phyloP scores from a whole-genome alignment of 768 basidiomycete genomes.

The Trametes meyenii region DNA sequence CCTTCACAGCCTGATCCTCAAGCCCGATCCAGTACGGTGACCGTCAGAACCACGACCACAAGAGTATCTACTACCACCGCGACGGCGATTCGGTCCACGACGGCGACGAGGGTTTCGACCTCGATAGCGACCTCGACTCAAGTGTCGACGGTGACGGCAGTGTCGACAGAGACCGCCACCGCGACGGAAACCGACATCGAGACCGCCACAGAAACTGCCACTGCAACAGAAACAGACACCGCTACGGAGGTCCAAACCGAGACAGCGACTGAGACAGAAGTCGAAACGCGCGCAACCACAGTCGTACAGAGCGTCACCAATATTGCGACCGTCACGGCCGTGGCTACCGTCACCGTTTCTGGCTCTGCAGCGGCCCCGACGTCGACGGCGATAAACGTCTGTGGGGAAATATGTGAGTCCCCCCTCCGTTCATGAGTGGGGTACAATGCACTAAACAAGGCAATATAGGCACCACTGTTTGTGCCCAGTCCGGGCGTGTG shows the following conservation, averaged over 20 bases:
- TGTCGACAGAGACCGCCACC: constrained; percentile 8
- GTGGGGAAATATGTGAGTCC: constrained; percentile 25
- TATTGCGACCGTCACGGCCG: neutral
- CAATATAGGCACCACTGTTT: constrained; percentile 20
- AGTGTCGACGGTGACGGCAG: neutral
- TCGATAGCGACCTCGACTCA: constrained; percentile 1
- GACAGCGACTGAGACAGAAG: neutral
- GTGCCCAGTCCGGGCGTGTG: constrained; percentile 20
- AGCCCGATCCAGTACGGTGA: constrained; percentile 3
- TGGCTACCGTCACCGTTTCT: neutral
- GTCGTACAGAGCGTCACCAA: neutral
- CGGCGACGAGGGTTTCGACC: neutral
- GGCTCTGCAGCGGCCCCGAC: constrained; percentile 5
- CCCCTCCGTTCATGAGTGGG: neutral
- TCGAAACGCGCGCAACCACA: constrained; percentile 2
- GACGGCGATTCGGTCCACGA: neutral
- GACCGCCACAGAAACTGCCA: neutral
- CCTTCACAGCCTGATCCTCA: neutral
- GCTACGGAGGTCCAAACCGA: neutral
- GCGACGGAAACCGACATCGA: constrained; percentile 6
- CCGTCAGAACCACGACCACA: constrained; percentile 1
- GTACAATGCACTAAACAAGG: neutral
- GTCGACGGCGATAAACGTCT: constrained; percentile 14
- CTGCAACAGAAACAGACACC: neutral
- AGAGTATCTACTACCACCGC: neutral